Base-by-base conservation (phyloP, 83 land plant species). In the Diphasiastrum complanatum region DNA sequence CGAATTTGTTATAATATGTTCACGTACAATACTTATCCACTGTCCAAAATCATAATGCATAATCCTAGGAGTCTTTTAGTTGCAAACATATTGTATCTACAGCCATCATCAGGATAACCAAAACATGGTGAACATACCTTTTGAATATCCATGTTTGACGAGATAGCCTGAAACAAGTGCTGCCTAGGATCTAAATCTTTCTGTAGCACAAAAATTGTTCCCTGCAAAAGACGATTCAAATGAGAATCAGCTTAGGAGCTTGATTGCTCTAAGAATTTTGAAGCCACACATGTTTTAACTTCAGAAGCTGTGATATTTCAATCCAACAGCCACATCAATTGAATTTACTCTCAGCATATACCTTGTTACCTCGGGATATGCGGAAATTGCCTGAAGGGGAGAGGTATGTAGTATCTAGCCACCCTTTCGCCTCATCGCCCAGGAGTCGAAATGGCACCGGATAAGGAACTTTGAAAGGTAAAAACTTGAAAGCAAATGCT, bases 341-440 rank as follows among this genome's bases (percentile, higher is more conserved):
- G n/a, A 25, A 60, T 1, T 11, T 32, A 14, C 19, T 68, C 26
- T 45, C 41, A 47, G 18, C 31, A 8, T 2, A 19, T 64, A 92
- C 98, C 91, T 92, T 92, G 54, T 85, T 92, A 55, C 98, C 98
- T 70, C 79, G 80, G 16, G 97, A 92, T 37, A 92, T 85, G 6
- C 97, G 90, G 19, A 92, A 76, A 48, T 75, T 81, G 25, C 96
- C 98, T 35, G 76, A 62, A 16, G 74, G 68, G 5, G 98, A 92
- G 53, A 92, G 64, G 54, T 92, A 92, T 53, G 98, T 88, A 22
- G 96, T 92, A 49, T 92, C 98, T 19, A 92, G 61, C 98, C 98
- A 92, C n/a, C 98, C 98, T 68, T 92, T 92, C 55, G 98, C 98
- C 71, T 92, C 98, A 74, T 92, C 98, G 46, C 98, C 98, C 47